Conservation (phyloP, 768 basidiomycete genomes). For the Lactarius quietus region DNA sequence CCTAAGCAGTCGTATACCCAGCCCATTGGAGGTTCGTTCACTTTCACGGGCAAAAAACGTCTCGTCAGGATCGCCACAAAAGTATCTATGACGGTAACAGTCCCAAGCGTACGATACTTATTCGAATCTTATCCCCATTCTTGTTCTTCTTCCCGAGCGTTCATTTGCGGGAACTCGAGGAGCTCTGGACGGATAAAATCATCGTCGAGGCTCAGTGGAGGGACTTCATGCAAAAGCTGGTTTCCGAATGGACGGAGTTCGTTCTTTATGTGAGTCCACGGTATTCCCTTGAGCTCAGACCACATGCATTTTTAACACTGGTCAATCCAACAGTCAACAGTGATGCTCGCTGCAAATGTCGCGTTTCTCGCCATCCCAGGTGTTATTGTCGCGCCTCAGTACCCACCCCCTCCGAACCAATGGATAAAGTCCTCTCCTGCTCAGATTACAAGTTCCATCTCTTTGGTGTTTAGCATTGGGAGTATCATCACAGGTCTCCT, state of each 20-base stretch:
- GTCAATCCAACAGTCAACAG: slow-evolving; percentile 31
- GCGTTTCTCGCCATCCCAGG: slow-evolving; percentile 36
- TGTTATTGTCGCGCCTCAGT: slow-evolving; percentile 24
- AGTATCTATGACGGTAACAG: neutral
- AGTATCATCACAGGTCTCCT: slow-evolving; percentile 47
- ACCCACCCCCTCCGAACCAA: neutral
- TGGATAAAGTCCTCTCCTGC: slow-evolving; percentile 37
- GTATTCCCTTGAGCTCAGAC: neutral
- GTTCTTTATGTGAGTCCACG: slow-evolving; percentile 14
- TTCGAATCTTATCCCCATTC: slow-evolving; percentile 1
- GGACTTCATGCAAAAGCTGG: slow-evolving; percentile 10
- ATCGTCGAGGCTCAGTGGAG: slow-evolving; percentile 11
- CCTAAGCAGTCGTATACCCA: neutral
- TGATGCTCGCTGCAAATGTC: slow-evolving; percentile 36
- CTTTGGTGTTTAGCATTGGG: slow-evolving; percentile 46
- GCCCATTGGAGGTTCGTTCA: slow-evolving; percentile 15
- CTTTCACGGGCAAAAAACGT: slow-evolving; percentile 14
- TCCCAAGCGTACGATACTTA: neutral
- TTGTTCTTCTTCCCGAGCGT: slow-evolving; percentile 17
- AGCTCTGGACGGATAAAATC: slow-evolving; percentile 15
- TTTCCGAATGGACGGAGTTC: slow-evolving; percentile 19
- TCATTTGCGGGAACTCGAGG: slow-evolving; percentile 17
- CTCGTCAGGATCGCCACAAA: slow-evolving; percentile 13
- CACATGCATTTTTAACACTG: neutral
- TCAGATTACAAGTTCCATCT: slow-evolving; percentile 50